phyloP scores from a whole-genome alignment of 495 filamentous ascomycete species.

The Penicillium odoratum region DNA sequence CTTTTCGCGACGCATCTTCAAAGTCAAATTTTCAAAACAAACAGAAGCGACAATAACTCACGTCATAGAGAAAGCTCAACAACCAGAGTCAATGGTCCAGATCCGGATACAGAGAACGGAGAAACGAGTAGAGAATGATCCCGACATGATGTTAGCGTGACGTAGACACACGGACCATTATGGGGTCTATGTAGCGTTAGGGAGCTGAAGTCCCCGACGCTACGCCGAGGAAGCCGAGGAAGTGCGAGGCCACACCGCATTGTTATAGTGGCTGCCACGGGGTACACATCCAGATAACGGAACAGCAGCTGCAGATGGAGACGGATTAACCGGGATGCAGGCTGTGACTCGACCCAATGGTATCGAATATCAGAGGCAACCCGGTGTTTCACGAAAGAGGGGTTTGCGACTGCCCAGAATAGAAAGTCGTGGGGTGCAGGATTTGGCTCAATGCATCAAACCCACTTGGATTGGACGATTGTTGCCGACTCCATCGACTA shows the following conservation, averaged over 20 bases:
- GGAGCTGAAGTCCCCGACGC: background rate
- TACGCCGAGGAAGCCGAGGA: background rate
- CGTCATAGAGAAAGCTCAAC: conserved; percentile 1
- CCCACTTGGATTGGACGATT: conserved; percentile 18
- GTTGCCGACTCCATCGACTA: conserved; percentile 20
- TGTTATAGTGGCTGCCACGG: conserved; percentile 6
- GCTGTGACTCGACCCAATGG: background rate
- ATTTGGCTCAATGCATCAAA: conserved; percentile 7
- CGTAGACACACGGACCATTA: conserved; percentile 26
- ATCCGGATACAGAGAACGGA: background rate
- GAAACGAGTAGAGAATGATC: background rate
- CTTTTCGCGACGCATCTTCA: conserved; percentile 2
- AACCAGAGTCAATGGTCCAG: background rate
- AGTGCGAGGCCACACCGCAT: conserved; percentile 13
- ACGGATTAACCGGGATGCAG: conserved; percentile 6
- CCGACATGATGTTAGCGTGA: conserved; percentile 11
- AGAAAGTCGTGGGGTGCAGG: conserved; percentile 25
- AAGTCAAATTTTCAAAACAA: conserved; percentile 6
- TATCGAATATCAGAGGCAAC: conserved; percentile 2
- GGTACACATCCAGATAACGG: conserved; percentile 1
- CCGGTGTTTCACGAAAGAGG: conserved; percentile 22
- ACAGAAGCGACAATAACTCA: background rate
- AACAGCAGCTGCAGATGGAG: conserved; percentile 6
- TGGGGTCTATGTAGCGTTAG: conserved; percentile 12
- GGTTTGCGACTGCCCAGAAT: conserved; percentile 14